A percentile compares a stretch with the other conserved stretches of the same genome.
phyloP scores from a whole-genome alignment of 192 early-diverging fungal genomes.

The Powellomyces hirtus region DNA sequence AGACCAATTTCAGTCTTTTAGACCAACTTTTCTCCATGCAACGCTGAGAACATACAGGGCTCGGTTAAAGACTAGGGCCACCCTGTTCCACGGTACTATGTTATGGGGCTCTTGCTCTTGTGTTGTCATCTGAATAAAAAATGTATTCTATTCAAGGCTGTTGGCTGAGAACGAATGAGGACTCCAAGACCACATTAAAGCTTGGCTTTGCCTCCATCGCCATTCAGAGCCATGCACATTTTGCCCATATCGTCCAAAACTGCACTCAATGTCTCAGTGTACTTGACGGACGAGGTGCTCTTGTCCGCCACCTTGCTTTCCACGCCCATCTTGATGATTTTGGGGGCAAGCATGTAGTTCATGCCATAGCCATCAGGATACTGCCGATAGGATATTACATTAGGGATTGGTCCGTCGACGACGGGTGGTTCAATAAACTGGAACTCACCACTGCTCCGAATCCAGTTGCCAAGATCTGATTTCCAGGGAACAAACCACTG shows the following conservation, averaged over 20 bases:
- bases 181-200: too few relatives aligned
- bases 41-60: too few relatives aligned
- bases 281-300: conserved; percentile 27
- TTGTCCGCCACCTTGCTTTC: conserved; percentile 61
- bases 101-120: neutral
- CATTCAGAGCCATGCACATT: conserved; percentile 10
- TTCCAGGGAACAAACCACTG: conserved; percentile 67
- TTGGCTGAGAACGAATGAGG: too few relatives aligned
- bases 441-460: conserved; percentile 71
- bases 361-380: conserved; percentile 79
- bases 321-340: conserved; percentile 73
- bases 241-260: conserved; percentile 35
- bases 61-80: too few relatives aligned
- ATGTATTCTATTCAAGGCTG: neutral
- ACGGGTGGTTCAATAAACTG: too few relatives aligned
- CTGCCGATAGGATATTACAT: too few relatives aligned
- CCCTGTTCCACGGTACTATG: too few relatives aligned
- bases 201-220: neutral
- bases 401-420: too few relatives aligned
- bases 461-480: conserved; percentile 71
- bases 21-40: too few relatives aligned
- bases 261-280: conserved; percentile 25
- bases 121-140: neutral
- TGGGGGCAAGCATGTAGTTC: conserved; percentile 74
- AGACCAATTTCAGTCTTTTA: too few relatives aligned